These are phyloP conservation scores for Sporothrix curviconia DNA, from an alignment of 2,329 filamentous ascomycete genomes.

Conservation along the genomic window DNA sequence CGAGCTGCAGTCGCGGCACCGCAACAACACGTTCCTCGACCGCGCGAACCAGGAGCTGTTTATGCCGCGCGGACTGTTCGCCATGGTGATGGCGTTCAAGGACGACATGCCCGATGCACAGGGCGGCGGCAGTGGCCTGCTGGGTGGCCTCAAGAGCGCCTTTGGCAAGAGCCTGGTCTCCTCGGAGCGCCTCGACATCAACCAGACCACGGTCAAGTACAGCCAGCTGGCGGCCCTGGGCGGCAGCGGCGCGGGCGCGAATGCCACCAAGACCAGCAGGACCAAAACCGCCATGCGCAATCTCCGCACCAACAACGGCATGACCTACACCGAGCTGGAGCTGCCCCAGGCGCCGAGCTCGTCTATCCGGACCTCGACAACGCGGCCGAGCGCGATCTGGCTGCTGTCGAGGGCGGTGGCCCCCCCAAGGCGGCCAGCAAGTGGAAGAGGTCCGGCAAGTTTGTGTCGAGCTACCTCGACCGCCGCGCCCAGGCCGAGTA, in stretches of 20 bases:
- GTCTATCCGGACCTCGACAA: slow-evolving; percentile 33
- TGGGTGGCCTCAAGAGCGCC: slow-evolving; percentile 16
- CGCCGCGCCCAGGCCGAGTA: slow-evolving; percentile 40
- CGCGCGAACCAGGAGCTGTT: slow-evolving; percentile 26
- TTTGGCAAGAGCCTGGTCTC: slow-evolving; percentile 16
- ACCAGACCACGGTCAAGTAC: slow-evolving; percentile 30
- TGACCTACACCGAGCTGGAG: slow-evolving; percentile 31
- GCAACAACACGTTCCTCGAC: slow-evolving; percentile 25
- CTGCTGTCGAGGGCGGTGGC: slow-evolving; percentile 22
- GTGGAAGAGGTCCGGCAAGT: slow-evolving; percentile 29
- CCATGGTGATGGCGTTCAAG: slow-evolving; percentile 27
- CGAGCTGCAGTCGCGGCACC: slow-evolving; percentile 24
- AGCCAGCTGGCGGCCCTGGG: slow-evolving; percentile 18
- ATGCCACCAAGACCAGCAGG: slow-evolving; percentile 16
- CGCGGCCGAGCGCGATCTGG: slow-evolving; percentile 21
- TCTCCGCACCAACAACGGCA: slow-evolving; percentile 29
- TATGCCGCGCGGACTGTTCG: slow-evolving; percentile 27
- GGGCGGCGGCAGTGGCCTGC: slow-evolving; percentile 9
- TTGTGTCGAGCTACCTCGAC: slow-evolving; percentile 43
- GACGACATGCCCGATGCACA: slow-evolving; percentile 18
- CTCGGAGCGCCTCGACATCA: slow-evolving; percentile 26
- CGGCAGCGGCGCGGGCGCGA: neutral
- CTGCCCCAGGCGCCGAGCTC: slow-evolving; percentile 33
- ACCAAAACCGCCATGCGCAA: slow-evolving; percentile 26
- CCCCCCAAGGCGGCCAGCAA: slow-evolving; percentile 17